A percentile compares a stretch with the other conserved stretches of the same genome.
phyloP scores from a whole-genome alignment of 345 rosid species.

The Salix suchowensis region DNA sequence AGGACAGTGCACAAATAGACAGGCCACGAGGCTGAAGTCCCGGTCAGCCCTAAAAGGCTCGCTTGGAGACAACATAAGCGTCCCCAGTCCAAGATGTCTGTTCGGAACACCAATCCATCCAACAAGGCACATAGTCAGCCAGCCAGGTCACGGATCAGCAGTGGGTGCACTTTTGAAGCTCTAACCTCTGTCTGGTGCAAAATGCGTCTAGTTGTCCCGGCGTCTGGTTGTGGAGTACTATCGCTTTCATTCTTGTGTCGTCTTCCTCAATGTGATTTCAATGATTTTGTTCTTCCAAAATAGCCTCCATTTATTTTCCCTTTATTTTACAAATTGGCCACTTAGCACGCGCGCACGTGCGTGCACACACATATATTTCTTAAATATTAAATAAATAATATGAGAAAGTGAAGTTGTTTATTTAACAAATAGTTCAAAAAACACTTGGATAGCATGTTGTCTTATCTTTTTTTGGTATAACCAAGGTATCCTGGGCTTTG shows the following conservation, averaged over 20 bases:
- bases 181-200: neutral
- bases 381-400: too few species aligned
- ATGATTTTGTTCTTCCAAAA: too few species aligned
- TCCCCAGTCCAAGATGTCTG: slow-evolving; percentile 23
- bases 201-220: neutral
- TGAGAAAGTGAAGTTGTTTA: accelerated
- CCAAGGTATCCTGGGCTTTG: too few species aligned
- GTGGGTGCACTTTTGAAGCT: neutral
- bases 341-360: too few species aligned
- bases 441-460: too few species aligned
- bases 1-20: slow-evolving; percentile 12
- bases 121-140: slow-evolving; percentile 6
- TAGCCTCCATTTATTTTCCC: neutral
- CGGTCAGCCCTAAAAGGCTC: neutral
- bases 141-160: neutral
- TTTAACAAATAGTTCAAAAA: too few species aligned
- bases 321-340: too few species aligned
- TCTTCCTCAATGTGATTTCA: neutral
- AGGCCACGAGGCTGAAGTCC: neutral
- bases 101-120: slow-evolving; percentile 29
- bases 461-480: too few species aligned
- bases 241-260: neutral
- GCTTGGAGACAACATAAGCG: slow-evolving; percentile 18
- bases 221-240: neutral
- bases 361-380: too few species aligned